A percentile compares a stretch with the other conserved stretches of the same genome.
Evolutionary conservation across 2,329 filamentous ascomycete species (phyloP).

Genomic region (Zasmidium angulare): DNA sequence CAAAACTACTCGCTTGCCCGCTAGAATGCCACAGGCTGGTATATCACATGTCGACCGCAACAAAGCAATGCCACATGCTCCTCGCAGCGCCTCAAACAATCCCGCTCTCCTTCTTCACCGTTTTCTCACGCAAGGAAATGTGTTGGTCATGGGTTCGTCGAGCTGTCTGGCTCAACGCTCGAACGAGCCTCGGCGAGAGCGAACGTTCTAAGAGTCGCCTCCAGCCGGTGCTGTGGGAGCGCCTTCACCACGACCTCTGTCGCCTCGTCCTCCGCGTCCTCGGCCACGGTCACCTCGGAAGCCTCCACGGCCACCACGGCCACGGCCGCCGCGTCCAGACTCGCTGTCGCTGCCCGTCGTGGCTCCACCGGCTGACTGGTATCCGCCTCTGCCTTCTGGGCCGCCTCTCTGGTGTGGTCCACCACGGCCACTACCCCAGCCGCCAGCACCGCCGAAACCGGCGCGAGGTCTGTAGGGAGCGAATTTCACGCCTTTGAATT

Average conservation of each 20-base stretch:
- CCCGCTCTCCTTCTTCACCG: neutral
- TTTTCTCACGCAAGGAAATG: neutral
- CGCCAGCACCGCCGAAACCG: slow-evolving; percentile 52
- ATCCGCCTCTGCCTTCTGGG: slow-evolving; percentile 31
- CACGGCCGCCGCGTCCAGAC: slow-evolving; percentile 60
- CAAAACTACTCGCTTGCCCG: slow-evolving; percentile 15
- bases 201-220: slow-evolving; percentile 30
- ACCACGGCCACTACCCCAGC: slow-evolving; percentile 65
- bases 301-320: slow-evolving; percentile 38
- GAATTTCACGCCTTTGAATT: slow-evolving; percentile 57
- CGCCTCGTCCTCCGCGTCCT: slow-evolving; percentile 46
- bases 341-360: slow-evolving; percentile 65
- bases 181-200: neutral
- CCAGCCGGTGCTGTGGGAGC: slow-evolving; percentile 23
- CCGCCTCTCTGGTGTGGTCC: slow-evolving; percentile 63
- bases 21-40: slow-evolving; percentile 8
- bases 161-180: neutral
- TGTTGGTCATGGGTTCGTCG: neutral
- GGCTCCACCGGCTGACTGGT: slow-evolving; percentile 35
- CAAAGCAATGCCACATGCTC: neutral
- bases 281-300: slow-evolving; percentile 56
- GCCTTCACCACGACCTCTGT: slow-evolving; percentile 29
- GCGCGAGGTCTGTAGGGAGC: slow-evolving; percentile 58
- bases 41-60: neutral
- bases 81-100: neutral